Base-by-base conservation (phyloP, 495 filamentous ascomycete genomes). In the Podospora comata region DNA sequence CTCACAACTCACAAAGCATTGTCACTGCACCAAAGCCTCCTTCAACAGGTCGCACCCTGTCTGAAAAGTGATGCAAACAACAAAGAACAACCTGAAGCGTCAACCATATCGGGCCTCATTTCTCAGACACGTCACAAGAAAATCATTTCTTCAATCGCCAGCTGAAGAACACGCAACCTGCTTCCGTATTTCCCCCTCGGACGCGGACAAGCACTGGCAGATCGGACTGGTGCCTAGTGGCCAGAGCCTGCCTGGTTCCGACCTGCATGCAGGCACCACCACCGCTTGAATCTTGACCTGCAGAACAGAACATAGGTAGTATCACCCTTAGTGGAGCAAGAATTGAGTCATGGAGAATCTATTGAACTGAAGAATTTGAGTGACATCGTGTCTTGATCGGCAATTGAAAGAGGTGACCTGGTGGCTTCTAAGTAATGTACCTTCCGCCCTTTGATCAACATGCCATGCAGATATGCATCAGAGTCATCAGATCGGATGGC, bases 161-260 rank as follows among this genome's bases (percentile, higher is more conserved):
- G 39, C 39, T 48, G 39, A 48, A 48, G 39, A 48, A 48, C 39
- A 48, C 39, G 39, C 39, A 48, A 48, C 0, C 39, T 2, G 7
- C 2, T 16, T 48, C 39, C 39, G 30, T 11, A 48, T 48, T 18
- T 16, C 2, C 39, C 39, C 39, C 39, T 13, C 39, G 13, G 39
- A 2, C 39, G 0, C 23, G 23, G 34, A 6, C 34, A 39, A 39
- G 26, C 6, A 30, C 26, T 30, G 5, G 44, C 23, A 6, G 63
- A 65, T 53, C 32, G 48, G 18, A 55, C 63, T n/a, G 63, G 39
- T 48, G 39, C 39, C 39, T 48, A 48, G 39, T 23, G 23, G 23
- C 23, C 23, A 2, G 23, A 39, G 34, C 34, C 11, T 39, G 34
- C 34, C 34, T 39, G 34, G 5, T 39, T 11, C 34, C 34, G 9